These are phyloP conservation scores for Endotrypanum monterogeii DNA, from an alignment of 208 protist genomes.

Conservation along the genomic window DNA sequence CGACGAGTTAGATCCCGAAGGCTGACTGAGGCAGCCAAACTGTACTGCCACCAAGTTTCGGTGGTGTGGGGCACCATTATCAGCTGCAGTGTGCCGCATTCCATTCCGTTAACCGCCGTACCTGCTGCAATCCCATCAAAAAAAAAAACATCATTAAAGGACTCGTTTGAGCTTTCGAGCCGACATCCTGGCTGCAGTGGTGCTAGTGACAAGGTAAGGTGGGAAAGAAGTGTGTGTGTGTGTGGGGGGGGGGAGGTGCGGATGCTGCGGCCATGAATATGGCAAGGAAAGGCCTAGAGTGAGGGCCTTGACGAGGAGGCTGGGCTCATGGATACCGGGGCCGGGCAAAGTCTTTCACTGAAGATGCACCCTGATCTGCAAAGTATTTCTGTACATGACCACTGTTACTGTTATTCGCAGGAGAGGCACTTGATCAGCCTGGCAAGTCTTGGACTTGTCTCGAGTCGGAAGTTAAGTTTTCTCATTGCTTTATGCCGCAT, in stretches of 20 bases:
- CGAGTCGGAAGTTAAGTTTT: constrained; percentile 62
- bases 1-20: neutral
- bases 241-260: too few relatives aligned
- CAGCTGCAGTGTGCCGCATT: too few relatives aligned
- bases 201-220: too few relatives aligned
- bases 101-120: too few relatives aligned
- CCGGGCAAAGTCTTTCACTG: neutral
- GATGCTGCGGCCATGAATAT: too few relatives aligned
- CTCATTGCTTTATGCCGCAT: constrained; percentile 54
- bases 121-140: too few relatives aligned
- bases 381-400: neutral
- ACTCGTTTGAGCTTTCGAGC: too few relatives aligned
- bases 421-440: constrained; percentile 66
- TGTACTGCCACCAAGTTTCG: too few relatives aligned
- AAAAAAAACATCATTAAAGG: too few relatives aligned
- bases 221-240: too few relatives aligned
- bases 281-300: neutral
- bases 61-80: neutral
- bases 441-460: constrained; percentile 35
- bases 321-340: constrained; percentile 8
- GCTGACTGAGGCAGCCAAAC: neutral
- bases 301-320: constrained; percentile 6
- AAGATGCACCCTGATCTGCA: neutral
- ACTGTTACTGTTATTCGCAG: constrained; percentile 61
- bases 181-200: too few relatives aligned